Percentiles rank a stretch among this genome's conserved stretches.
Conservation (phyloP, 2,329 filamentous ascomycete genomes). For the Neophaeococcomyces mojaviensis region DNA sequence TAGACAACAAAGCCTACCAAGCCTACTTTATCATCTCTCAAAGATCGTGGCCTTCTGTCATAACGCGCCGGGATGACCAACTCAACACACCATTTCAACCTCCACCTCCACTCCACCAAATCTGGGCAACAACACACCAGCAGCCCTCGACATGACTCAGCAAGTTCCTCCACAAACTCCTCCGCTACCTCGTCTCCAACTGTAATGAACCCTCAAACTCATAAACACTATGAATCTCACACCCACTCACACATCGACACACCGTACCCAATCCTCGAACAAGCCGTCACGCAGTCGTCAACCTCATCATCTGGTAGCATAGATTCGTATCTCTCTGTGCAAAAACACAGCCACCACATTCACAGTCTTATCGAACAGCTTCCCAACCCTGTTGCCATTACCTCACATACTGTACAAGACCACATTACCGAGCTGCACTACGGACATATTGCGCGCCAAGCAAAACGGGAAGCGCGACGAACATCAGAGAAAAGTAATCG, state of each 20-base stretch:
- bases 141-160: constrained; percentile 1
- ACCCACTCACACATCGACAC: not conserved
- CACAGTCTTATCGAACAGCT: not conserved
- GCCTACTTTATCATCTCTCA: too few species aligned
- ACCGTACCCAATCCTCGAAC: not conserved
- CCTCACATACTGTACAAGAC: constrained; percentile 1
- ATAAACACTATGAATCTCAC: constrained; percentile 5
- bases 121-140: not conserved
- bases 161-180: not conserved
- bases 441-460: not conserved
- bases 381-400: not conserved
- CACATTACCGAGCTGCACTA: not conserved
- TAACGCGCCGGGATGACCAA: too few species aligned
- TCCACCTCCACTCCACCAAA: not conserved
- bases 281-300: not conserved
- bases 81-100: not conserved
- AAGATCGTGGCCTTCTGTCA: too few species aligned
- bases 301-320: not conserved
- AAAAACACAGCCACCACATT: not conserved
- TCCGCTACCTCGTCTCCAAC: too few species aligned
- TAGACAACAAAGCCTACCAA: too few species aligned
- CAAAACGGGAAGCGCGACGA: not conserved
- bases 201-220: not conserved
- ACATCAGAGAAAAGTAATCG: not conserved
- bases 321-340: not conserved